Percentiles rank a stretch among this genome's conserved stretches.
phyloP scores from a whole-genome alignment of 1,284 basidiomycete genomes.

The Leccinum solheimii region DNA sequence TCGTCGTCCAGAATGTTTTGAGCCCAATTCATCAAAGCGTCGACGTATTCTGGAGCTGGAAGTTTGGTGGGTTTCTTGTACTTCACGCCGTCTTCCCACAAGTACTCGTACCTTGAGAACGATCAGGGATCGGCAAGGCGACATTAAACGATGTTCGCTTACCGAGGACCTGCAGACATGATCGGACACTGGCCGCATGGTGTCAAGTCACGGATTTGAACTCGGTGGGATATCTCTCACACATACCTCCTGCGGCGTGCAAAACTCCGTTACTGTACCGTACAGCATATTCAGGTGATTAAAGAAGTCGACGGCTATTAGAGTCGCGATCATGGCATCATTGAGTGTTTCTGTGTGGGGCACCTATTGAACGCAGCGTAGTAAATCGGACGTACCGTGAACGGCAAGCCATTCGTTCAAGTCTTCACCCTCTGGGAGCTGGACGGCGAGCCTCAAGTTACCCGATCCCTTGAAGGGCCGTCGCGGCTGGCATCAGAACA shows the following conservation, averaged over 20 bases:
- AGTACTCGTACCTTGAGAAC: conserved; percentile 80
- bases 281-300: conserved; percentile 97
- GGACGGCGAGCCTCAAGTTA: conserved; percentile 86
- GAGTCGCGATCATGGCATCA: not conserved
- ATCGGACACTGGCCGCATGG: conserved; percentile 75
- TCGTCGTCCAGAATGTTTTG: conserved; percentile 94
- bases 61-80: conserved; percentile 95
- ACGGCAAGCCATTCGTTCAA: conserved; percentile 96
- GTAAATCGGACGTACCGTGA: conserved; percentile 65
- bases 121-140: conserved; percentile 14
- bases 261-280: conserved; percentile 95
- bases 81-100: conserved; percentile 95
- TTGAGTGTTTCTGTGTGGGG: conserved; percentile 2
- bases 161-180: conserved; percentile 98
- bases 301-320: conserved; percentile 89
- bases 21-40: conserved; percentile 99
- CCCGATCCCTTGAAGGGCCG: conserved; percentile 75
- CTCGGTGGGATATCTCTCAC: not conserved
- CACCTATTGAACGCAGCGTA: not conserved
- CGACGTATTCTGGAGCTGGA: conserved; percentile 95
- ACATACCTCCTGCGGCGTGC: conserved; percentile 84
- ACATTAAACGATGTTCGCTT: conserved; percentile 27
- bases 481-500: conserved; percentile 11
- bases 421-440: conserved; percentile 93
- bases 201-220: conserved; percentile 13